Evolutionary conservation across 192 early-diverging fungal genomes (phyloP).

Genomic region (Cladochytrium replicatum): DNA sequence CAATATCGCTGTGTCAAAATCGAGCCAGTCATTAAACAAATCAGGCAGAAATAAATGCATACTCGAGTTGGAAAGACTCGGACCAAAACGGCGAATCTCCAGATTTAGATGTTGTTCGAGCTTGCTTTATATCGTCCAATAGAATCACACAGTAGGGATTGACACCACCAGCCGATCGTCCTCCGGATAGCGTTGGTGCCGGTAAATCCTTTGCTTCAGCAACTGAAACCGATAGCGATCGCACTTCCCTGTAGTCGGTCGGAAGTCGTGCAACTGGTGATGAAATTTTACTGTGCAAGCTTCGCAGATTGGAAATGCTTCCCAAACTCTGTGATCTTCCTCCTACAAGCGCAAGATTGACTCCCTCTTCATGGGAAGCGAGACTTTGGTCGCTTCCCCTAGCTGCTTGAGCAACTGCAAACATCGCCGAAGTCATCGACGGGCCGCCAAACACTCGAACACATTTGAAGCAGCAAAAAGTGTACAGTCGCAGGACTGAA

Average conservation of each 20-base stretch:
- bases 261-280: background rate
- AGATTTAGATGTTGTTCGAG: constrained; percentile 21
- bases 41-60: background rate
- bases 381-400: too few species aligned
- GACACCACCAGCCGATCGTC: constrained; percentile 1
- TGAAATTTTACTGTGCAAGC: constrained; percentile 2
- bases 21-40: background rate
- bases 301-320: background rate
- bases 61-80: constrained; percentile 28
- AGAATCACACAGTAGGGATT: constrained; percentile 26
- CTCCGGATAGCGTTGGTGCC: background rate
- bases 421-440: background rate
- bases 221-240: constrained; percentile 17
- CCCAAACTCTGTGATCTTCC: constrained; percentile 4
- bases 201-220: constrained; percentile 41
- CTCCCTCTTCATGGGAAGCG: too few species aligned
- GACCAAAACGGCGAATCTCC: constrained; percentile 37
- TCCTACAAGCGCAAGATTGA: constrained; percentile 11
- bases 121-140: constrained; percentile 35
- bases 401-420: too few species aligned
- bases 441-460: background rate
- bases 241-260: too few species aligned
- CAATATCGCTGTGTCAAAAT: constrained; percentile 19
- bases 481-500: constrained; percentile 2
- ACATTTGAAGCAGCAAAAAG: constrained; percentile 27